Base-by-base conservation (phyloP, 192 early-diverging fungal genomes). In the Coemansia sp. region DNA sequence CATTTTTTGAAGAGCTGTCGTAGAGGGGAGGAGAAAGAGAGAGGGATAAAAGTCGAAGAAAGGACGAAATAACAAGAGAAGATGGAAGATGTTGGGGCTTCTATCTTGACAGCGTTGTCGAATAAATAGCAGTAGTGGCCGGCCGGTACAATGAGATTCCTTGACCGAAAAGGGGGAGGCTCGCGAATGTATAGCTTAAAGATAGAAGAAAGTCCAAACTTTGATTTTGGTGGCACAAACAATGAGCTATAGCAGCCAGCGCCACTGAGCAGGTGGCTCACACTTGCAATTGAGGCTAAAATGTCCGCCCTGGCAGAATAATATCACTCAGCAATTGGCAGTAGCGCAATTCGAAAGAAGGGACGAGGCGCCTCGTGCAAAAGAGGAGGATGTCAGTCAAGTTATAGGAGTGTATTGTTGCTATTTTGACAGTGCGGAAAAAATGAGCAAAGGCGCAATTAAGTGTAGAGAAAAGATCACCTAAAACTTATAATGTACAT, bases 1-100 rank as follows among this genome's bases (percentile, higher is more conserved):
- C 76, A 78, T 78, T 40, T 37, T 67, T 21, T 36, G 36, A 17
- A 34, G 21, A 46, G 14, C 11, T 19, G 41, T 17, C 31, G 37
- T 14, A 56, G 33, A 6, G 33, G 19, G 31, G 35, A 1, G n/a
- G n/a, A 19, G 35, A 60, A 16, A 4, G 13, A 21, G 4, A 31
- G 2, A 19, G 11, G 9, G 16, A 9, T 6, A 6, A 35, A 33
- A 51, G 19, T 3, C 19, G 17, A 51, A 24, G 48, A 51, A 24
- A 27, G 41, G 41, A 42, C 4, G 16, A 42, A 42, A 9, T 2
- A 29, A 34, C 6, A 33, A 34, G 29, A 33, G 14, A 57, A 14
- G 51, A 57, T 57, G 31, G 54, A 57, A 57, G 54, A 17, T 14
- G 17, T 31, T 33, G 54, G 17, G 54, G 54, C 54, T 57, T 57